These are phyloP conservation scores for Teunomyces atbi DNA, from an alignment of 805 yeast genomes.

Conservation along the genomic window DNA sequence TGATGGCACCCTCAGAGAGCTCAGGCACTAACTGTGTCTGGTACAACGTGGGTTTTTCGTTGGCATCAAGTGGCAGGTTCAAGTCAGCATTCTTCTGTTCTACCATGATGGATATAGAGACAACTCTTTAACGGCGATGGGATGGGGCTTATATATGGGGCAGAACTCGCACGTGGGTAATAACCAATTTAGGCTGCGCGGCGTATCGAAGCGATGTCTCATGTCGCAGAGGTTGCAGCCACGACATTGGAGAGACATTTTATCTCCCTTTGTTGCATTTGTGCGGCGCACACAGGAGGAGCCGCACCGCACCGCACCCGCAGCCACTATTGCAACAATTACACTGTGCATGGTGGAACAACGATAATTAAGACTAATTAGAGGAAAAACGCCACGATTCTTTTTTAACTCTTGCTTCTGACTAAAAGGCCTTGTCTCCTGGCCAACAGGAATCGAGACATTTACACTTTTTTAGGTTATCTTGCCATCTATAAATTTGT, in stretches of 20 bases:
- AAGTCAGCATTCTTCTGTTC: slow-evolving; percentile 53
- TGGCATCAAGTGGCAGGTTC: slow-evolving; percentile 52
- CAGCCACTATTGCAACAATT: neutral
- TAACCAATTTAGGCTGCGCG: neutral
- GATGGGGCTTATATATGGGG: neutral
- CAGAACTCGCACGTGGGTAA: slow-evolving; percentile 1
- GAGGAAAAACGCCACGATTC: too few species aligned
- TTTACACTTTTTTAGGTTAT: neutral
- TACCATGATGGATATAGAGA: slow-evolving; percentile 22
- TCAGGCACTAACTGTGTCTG: slow-evolving; percentile 54
- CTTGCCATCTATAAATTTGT: neutral
- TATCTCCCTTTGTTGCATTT: too few species aligned
- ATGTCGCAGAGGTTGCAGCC: neutral
- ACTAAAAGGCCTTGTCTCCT: too few species aligned
- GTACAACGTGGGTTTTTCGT: slow-evolving; percentile 52
- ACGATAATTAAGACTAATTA: too few species aligned
- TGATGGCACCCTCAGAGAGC: slow-evolving; percentile 56
- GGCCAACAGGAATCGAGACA: too few species aligned
- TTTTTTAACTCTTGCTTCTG: too few species aligned
- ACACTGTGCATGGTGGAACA: too few species aligned
- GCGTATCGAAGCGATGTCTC: neutral
- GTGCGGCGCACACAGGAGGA: too few species aligned
- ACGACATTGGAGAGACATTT: neutral
- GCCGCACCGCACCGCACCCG: neutral
- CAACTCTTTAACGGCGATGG: neutral